A percentile compares a stretch with the other conserved stretches of the same genome.
Evolutionary conservation across 176 grass and related monocot genomes (phyloP).

Genomic region (Lolium rigidum): DNA sequence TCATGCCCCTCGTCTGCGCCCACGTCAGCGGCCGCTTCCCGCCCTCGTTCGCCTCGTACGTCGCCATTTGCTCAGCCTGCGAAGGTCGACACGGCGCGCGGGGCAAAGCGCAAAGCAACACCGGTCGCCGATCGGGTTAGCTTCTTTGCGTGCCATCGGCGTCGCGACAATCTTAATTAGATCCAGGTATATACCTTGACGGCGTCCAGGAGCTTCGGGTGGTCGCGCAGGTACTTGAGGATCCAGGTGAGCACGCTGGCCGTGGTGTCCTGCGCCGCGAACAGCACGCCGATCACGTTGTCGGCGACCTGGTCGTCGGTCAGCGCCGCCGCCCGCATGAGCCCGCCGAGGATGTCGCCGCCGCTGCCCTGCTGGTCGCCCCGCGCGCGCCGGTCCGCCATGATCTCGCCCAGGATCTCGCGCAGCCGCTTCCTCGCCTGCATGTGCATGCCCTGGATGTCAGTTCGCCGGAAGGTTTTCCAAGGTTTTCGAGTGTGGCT

Average conservation of each 20-base stretch:
- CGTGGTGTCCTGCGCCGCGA: conserved; percentile 97
- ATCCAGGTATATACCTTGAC: conserved; percentile 30
- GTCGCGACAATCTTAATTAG: background rate
- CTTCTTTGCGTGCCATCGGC: too few relatives aligned
- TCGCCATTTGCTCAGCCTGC: conserved; percentile 69
- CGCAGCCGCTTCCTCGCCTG: conserved; percentile 76
- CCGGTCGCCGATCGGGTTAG: background rate
- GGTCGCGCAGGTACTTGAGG: conserved; percentile 85
- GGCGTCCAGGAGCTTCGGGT: conserved; percentile 71
- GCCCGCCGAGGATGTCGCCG: conserved; percentile 71
- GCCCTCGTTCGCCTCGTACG: conserved; percentile 61
- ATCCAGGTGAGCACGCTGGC: conserved; percentile 97
- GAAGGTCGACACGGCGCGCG: conserved; percentile 12
- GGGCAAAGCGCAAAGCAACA: background rate
- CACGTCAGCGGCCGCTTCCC: conserved; percentile 71
- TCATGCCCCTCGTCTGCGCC: conserved; percentile 79
- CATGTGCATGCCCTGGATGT: background rate
- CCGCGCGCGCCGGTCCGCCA: conserved; percentile 46
- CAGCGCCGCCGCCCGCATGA: conserved; percentile 72
- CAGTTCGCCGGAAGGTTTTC: background rate
- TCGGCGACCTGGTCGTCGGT: conserved; percentile 82
- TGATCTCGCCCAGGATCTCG: conserved; percentile 65
- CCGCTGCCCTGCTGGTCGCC: conserved; percentile 26
- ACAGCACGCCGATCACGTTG: conserved; percentile 93
- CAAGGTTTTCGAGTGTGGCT: background rate